Conservation (phyloP, 139 green algal species). For the Spirogloea muscicola region DNA sequence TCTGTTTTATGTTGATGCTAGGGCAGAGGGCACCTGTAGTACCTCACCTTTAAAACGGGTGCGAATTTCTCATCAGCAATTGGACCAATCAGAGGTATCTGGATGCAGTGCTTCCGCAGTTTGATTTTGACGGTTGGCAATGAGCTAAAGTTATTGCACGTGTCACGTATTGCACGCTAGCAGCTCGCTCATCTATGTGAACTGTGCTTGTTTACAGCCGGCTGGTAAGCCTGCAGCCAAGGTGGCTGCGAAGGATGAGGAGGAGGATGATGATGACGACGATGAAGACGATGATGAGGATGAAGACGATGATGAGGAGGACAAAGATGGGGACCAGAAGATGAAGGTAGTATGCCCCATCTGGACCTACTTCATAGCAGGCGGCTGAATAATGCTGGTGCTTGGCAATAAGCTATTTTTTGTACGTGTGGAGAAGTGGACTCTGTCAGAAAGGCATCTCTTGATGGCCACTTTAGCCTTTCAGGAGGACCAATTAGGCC, state of each 20-base stretch:
- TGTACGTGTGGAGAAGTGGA: neutral
- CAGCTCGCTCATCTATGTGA: no score
- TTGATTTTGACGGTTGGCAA: no score
- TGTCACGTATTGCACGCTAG: no score
- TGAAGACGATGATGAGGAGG: constrained; percentile 28
- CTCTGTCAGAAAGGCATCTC: neutral
- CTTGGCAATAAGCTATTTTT: neutral
- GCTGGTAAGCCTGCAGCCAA: constrained; percentile 4
- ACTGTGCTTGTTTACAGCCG: neutral
- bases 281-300: no score
- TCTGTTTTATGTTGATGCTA: no score
- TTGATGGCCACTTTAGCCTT: neutral
- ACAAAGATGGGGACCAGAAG: neutral
- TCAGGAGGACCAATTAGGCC: neutral
- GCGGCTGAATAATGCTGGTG: neutral
- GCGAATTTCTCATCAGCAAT: no score
- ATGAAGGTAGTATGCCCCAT: neutral
- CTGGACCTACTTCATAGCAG: neutral
- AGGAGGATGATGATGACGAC: neutral
- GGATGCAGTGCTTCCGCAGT: no score
- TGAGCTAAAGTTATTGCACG: no score
- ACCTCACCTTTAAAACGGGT: no score
- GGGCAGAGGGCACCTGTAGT: no score
- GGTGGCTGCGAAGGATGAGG: neutral
- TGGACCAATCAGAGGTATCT: no score